These are phyloP conservation scores for Ophiosphaerella korrae DNA, from an alignment of 2,329 filamentous ascomycete genomes.

Conservation along the genomic window DNA sequence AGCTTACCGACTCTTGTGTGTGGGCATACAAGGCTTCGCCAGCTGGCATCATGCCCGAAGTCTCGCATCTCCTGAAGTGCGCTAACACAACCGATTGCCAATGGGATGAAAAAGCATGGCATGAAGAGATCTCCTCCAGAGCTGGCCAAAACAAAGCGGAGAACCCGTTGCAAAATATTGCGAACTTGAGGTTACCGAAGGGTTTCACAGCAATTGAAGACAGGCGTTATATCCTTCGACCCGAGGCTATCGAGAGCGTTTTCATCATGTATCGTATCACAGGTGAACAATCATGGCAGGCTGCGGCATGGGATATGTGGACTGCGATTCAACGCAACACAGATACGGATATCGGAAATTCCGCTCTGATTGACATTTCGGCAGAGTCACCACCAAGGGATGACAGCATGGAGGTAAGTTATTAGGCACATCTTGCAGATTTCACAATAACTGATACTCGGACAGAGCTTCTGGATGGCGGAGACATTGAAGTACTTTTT, in stretches of 20 bases:
- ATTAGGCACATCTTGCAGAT: background rate
- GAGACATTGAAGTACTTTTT: conserved; percentile 59
- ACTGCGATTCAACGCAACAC: conserved; percentile 51
- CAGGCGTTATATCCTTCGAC: conserved; percentile 54
- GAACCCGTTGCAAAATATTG: conserved; percentile 43
- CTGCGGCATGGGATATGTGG: conserved; percentile 58
- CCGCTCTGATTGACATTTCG: conserved; percentile 51
- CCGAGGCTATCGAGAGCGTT: conserved; percentile 66
- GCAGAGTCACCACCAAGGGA: conserved; percentile 43
- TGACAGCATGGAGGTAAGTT: conserved; percentile 53
- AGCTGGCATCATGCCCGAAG: conserved; percentile 66
- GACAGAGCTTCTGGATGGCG: conserved; percentile 55
- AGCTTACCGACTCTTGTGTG: conserved; percentile 65
- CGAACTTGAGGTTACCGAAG: conserved; percentile 47
- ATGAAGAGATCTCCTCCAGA: conserved; percentile 43
- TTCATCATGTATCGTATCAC: conserved; percentile 66
- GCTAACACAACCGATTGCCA: conserved; percentile 48
- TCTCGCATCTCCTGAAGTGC: conserved; percentile 60
- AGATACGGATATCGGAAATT: conserved; percentile 53
- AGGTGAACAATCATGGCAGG: conserved; percentile 55
- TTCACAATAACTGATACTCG: conserved; percentile 9
- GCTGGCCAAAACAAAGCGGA: conserved; percentile 32
- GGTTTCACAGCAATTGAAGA: conserved; percentile 54
- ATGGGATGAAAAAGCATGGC: conserved; percentile 61
- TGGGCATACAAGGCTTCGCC: conserved; percentile 65